These are phyloP conservation scores for Macaranga tanarius DNA, from an alignment of 441 rosid species.

Conservation along the genomic window DNA sequence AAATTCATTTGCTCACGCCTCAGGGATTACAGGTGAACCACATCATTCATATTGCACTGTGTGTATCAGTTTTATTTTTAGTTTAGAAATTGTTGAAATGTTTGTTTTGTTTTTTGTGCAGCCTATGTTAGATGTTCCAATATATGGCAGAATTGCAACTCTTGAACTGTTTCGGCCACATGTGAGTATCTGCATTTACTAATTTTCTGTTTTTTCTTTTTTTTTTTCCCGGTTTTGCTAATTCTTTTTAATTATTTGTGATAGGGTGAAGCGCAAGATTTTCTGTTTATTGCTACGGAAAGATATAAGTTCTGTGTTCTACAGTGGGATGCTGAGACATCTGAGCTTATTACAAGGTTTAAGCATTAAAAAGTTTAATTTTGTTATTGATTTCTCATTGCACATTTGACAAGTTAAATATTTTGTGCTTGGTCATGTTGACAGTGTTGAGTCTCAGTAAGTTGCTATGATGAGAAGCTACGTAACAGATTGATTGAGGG, in stretches of 20 bases:
- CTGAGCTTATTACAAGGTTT: conserved; percentile 91
- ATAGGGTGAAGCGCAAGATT: conserved; percentile 94
- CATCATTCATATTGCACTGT: not conserved
- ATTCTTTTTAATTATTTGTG: conserved; percentile 5
- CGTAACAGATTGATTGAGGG: not conserved
- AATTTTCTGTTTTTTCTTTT: not conserved
- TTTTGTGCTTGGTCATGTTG: not conserved
- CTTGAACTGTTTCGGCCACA: conserved; percentile 93
- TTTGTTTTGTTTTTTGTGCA: conserved; percentile 31
- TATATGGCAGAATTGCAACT: conserved; percentile 96
- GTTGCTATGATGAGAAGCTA: not conserved
- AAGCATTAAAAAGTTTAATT: not conserved
- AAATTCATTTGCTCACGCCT: conserved; percentile 84
- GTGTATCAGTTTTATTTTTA: no score
- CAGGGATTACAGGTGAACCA: conserved; percentile 82
- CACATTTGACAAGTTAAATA: not conserved
- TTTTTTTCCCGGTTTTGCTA: not conserved
- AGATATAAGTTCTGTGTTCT: conserved; percentile 96
- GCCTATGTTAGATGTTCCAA: conserved; percentile 98
- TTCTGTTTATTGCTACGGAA: conserved; percentile 89
- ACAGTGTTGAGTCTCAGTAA: not conserved
- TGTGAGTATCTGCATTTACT: conserved; percentile 46
- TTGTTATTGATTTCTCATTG: not conserved
- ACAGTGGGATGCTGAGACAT: conserved; percentile 88
- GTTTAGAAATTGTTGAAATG: not conserved